These are phyloP conservation scores for Phialophora chinensis DNA, from an alignment of 2,329 filamentous ascomycete species.

Conservation along the genomic window DNA sequence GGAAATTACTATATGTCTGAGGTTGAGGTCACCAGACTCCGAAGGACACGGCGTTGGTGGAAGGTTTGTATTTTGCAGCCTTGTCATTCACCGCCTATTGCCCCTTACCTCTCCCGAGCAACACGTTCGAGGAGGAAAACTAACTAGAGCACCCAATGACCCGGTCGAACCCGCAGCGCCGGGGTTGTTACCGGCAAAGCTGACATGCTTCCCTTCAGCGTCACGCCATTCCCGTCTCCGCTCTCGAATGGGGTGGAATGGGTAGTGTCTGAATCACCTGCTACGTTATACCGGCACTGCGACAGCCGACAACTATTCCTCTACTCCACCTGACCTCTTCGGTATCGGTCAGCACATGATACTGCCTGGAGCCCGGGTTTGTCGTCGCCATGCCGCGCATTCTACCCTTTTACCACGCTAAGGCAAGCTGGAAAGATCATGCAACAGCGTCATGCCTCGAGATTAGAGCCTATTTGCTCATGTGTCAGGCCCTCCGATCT, in stretches of 20 bases:
- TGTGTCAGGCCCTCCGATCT: neutral
- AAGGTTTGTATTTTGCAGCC: constrained; percentile 4
- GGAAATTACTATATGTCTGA: neutral
- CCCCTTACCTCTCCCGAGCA: constrained; percentile 1
- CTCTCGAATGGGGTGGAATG: neutral
- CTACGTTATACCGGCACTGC: neutral
- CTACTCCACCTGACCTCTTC: neutral
- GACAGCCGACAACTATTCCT: neutral
- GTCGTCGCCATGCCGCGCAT: neutral
- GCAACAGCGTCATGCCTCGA: neutral
- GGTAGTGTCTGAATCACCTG: neutral
- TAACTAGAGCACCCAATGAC: constrained; percentile 16
- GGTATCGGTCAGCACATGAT: neutral
- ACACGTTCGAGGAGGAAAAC: constrained; percentile 1
- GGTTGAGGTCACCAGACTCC: constrained; percentile 25
- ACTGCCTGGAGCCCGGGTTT: neutral
- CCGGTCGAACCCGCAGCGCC: constrained; percentile 8
- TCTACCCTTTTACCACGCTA: neutral
- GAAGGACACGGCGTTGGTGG: neutral
- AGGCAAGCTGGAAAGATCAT: neutral
- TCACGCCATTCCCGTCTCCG: neutral
- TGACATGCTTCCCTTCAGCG: neutral
- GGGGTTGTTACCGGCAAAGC: neutral
- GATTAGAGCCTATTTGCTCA: neutral
- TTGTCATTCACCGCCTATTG: constrained; percentile 30